Evolutionary conservation across 345 rosid genomes (phyloP), one percentile per base, ranked within the genome.

Genomic region (Viola odorata): DNA sequence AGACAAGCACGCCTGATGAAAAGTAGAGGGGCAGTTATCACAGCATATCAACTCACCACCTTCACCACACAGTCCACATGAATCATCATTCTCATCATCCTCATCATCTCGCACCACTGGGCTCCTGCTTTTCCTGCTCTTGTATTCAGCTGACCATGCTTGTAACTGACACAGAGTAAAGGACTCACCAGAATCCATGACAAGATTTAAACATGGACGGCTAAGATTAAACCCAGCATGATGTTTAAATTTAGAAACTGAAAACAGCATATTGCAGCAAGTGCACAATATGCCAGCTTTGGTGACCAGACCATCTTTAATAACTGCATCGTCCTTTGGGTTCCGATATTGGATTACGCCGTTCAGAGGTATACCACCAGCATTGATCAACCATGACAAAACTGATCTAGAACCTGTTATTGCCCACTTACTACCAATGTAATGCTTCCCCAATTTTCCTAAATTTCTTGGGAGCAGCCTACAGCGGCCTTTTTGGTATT

Each of bases 1-100:
- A 62, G 80, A 76, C 77, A 92, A 76, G 88, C 98, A 92, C 65
- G 77, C 77, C 81, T 69, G 86, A 78, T 92, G 98, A 72, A 78
- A 92, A 55, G 98, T 84, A 45, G 96, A 81, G 16, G 98, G 98
- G 65, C 98, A 92, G 63, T 87, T 82, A 69, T 91, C 98, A 63
- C 98, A 92, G 73, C 98, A 92, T 71, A 92, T 80, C 79, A 92
- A 71, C 74, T 87, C 96, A 38, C 98, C 98, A 15, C 82, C 95
- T 66, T 87, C 88, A 71, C 95, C 98, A 73, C 96, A 92, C 23
- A 85, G 60, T 64, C 96, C 98, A 79, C 98, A 92, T 55, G 95
- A 89, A 78, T 92, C 98, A 65, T 92, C 98, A 74, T 92, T 92
- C 70, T 67, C 82, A 75, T 92, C 98, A 70, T 83, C 80, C 13